A percentile compares a stretch with the other conserved stretches of the same genome.
These are phyloP conservation scores for Zygosaccharomyces bisporus DNA, from an alignment of 805 yeast species.

Conservation along the genomic window DNA sequence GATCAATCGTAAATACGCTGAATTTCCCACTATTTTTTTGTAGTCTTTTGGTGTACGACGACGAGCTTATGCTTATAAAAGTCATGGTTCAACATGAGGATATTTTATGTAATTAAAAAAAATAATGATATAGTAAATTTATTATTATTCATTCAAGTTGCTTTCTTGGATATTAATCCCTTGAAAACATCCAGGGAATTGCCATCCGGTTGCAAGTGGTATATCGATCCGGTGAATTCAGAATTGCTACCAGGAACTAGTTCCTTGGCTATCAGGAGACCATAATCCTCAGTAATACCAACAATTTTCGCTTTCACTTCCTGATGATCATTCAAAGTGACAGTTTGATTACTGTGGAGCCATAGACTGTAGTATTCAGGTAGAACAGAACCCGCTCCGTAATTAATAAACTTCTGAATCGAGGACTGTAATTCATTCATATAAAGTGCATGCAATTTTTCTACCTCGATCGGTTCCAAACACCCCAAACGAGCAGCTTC, in stretches of 20 bases:
- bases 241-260: conserved; percentile 41
- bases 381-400: conserved; percentile 69
- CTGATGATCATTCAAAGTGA: conserved; percentile 56
- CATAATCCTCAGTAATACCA: conserved; percentile 85
- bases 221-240: conserved; percentile 49
- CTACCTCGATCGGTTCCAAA: conserved; percentile 46
- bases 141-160: conserved; percentile 12
- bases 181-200: conserved; percentile 93
- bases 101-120: conserved; percentile 4
- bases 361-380: conserved; percentile 74
- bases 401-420: conserved; percentile 50
- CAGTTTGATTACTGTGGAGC: conserved; percentile 77
- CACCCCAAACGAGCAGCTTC: conserved; percentile 38
- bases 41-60: conserved; percentile 1
- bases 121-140: conserved; percentile 2
- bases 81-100: conserved; percentile 4
- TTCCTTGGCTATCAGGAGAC: conserved; percentile 75
- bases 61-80: conserved; percentile 6
- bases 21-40: neutral
- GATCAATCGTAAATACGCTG: conserved; percentile 4
- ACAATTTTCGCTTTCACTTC: conserved; percentile 57
- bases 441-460: conserved; percentile 52
- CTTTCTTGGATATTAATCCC: conserved; percentile 72
- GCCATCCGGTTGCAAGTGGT: conserved; percentile 92
- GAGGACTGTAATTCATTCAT: conserved; percentile 63